These are phyloP conservation scores for Rhizodiscina lignyota DNA, from an alignment of 495 filamentous ascomycete genomes.

Conservation along the genomic window DNA sequence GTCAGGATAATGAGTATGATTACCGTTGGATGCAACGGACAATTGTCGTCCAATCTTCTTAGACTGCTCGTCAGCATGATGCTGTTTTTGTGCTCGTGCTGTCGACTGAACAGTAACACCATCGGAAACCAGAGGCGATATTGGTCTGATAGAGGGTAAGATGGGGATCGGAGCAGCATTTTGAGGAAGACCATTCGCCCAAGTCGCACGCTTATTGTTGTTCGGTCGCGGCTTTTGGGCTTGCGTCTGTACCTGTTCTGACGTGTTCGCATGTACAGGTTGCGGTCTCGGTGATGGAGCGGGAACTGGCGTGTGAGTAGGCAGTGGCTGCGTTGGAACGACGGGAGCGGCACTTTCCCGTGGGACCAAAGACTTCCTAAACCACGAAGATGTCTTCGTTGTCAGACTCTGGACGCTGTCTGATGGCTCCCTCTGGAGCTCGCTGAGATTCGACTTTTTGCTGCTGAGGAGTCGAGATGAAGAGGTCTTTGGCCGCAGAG, in stretches of 20 bases:
- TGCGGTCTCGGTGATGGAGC: slow-evolving; percentile 29
- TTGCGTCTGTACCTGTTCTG: slow-evolving; percentile 13
- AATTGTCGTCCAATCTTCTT: slow-evolving; percentile 96
- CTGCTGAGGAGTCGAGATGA: slow-evolving; percentile 68
- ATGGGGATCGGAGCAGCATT: slow-evolving; percentile 95
- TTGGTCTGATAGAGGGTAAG: slow-evolving; percentile 84
- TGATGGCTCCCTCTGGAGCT: slow-evolving; percentile 41
- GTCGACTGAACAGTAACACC: slow-evolving; percentile 80
- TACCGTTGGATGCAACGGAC: slow-evolving; percentile 84
- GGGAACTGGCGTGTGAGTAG: not conserved
- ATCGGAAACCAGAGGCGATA: slow-evolving; percentile 85
- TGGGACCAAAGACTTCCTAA: slow-evolving; percentile 78
- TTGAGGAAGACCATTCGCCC: slow-evolving; percentile 53
- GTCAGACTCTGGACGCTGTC: slow-evolving; percentile 51
- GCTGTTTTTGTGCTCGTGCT: slow-evolving; percentile 26
- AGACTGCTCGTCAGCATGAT: slow-evolving; percentile 47
- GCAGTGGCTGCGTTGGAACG: slow-evolving; percentile 3
- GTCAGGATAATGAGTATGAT: slow-evolving; percentile 80
- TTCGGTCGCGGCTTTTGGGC: slow-evolving; percentile 39
- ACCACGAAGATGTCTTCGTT: slow-evolving; percentile 79
- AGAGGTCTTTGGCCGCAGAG: slow-evolving; percentile 78
- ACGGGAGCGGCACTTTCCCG: slow-evolving; percentile 36
- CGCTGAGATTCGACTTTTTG: slow-evolving; percentile 69
- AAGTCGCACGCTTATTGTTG: slow-evolving; percentile 64
- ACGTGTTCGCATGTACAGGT: slow-evolving; percentile 40